Evolutionary conservation across 345 rosid species (phyloP), one percentile per base, ranked within the genome.

Genomic region (Gossypium sturtianum): DNA sequence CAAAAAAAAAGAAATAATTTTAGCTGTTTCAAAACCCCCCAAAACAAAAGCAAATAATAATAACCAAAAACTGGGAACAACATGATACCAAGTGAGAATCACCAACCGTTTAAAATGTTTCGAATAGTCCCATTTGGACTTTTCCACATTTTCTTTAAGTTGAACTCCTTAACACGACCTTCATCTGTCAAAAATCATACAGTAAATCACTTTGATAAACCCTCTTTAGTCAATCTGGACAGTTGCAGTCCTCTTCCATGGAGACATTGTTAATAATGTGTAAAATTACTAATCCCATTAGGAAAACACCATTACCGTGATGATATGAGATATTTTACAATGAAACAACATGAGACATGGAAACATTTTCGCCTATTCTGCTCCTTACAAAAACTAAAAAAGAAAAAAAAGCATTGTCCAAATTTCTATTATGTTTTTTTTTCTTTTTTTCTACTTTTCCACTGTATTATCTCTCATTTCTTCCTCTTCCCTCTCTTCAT

Each of bases 81-180:
- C 27, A 48, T 1, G 54, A 5, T 17, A 69, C 12, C 15, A 71
- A 20, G 12, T 51, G 52, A 66, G 52, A 58, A 19, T 66, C 53
- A 82, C 85, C 70, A 38, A 94, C 98, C 98, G 77, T 94, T 94
- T 63, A 94, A 83, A 77, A 92, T 94, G 82, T 92, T 94, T 70
- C 97, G 83, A 47, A 94, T 94, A 16, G 98, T 94, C 68, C 98
- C 97, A 66, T 94, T 94, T 59, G 98, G 97, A 85, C 98, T 94
- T 80, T 74, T 92, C 98, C 98, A 94, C 98, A 94, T 94, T 25
- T 79, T 84, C 79, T 94, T 94, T 81, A 94, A 83, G 58, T 67
- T 72, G 71, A 91, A 94, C 84, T 94, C 98, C 86, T 80, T 81
- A 61, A 93, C 84, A 72, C 98, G 96, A 51, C 56, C 90, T 87